A percentile compares a stretch with the other conserved stretches of the same genome.
Conservation (phyloP, 805 yeast species). For the Metschnikowia continentalis region DNA sequence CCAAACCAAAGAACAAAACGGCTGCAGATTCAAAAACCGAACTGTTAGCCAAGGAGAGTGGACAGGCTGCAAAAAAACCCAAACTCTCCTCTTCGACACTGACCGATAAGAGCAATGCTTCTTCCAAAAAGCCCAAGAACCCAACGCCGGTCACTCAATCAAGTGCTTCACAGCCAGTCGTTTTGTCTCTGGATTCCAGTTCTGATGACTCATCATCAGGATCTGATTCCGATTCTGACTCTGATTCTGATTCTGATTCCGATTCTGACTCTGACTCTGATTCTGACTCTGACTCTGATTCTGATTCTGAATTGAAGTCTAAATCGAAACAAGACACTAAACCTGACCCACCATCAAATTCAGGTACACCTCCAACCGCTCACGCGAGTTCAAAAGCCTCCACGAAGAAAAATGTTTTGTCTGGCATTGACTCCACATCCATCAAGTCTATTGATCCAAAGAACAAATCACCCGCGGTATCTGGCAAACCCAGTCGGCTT, state of each 20-base stretch:
- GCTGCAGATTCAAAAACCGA: neutral
- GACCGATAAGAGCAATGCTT: neutral
- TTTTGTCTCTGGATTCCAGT: neutral
- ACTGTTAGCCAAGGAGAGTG: neutral
- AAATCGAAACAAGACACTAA: neutral
- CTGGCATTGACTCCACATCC: neutral
- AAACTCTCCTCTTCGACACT: neutral
- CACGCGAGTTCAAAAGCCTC: neutral
- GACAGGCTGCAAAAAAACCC: neutral
- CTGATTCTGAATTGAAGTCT: conserved; percentile 6
- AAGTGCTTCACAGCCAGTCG: neutral
- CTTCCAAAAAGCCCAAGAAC: neutral
- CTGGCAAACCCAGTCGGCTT: neutral
- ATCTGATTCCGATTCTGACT: neutral
- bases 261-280: conserved; percentile 8
- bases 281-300: conserved; percentile 9
- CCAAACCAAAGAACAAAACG: neutral
- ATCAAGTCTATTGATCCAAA: neutral
- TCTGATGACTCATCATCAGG: neutral
- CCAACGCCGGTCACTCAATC: neutral
- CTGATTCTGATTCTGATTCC: neutral
- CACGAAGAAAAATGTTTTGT: neutral
- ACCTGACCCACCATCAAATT: neutral
- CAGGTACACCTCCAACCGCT: neutral
- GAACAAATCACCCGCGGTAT: neutral